Evolutionary conservation across 2,329 filamentous ascomycete genomes (phyloP), one percentile per base, ranked within the genome.

Genomic region (Monosporascus sp.): DNA sequence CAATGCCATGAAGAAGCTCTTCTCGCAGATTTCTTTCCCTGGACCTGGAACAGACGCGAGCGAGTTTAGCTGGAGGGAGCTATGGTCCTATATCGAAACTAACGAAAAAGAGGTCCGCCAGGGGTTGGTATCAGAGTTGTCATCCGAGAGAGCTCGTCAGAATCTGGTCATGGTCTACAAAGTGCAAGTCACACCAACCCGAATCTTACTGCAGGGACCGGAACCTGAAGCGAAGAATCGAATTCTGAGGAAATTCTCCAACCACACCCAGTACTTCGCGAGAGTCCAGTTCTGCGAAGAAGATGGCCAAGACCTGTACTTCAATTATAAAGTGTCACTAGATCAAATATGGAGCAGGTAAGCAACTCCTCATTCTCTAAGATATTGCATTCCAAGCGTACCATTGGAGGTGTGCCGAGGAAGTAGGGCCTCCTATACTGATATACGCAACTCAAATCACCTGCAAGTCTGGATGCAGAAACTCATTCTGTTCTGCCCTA

Each of bases 261-360:
- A 78, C 0, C 74, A 84, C 52, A 78, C 78, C 2, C 81, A 88
- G 46, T 76, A 79, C 59, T 91, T 91, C 59, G 64, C 90, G 0
- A 80, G 90, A 0, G 87, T 92, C 0, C 79, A 83, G 7, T 91
- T 94, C 61, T 78, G 78, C 31, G 90, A 94, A 47, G 90, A 95
- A 64, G 81, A 88, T 61, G 86, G 86, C 0, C 76, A 84, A 24
- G 78, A 81, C 19, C 65, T 94, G 0, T 75, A 73, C 19, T 85
- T 82, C 65, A 85, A 84, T 53, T 66, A 78, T 1, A 73, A 68
- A 5, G 66, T 75, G 1, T 78, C 77, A 1, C 71, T 80, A 5
- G 74, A 81, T 0, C 44, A 58, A 0, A 75, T 91, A 8, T 80
- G 83, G 56, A 60, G 66, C 0, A 45, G 24, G 43, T 45, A n/a